Base-by-base conservation (phyloP, 2,329 filamentous ascomycete species). In the Keithomyces neogunnii region DNA sequence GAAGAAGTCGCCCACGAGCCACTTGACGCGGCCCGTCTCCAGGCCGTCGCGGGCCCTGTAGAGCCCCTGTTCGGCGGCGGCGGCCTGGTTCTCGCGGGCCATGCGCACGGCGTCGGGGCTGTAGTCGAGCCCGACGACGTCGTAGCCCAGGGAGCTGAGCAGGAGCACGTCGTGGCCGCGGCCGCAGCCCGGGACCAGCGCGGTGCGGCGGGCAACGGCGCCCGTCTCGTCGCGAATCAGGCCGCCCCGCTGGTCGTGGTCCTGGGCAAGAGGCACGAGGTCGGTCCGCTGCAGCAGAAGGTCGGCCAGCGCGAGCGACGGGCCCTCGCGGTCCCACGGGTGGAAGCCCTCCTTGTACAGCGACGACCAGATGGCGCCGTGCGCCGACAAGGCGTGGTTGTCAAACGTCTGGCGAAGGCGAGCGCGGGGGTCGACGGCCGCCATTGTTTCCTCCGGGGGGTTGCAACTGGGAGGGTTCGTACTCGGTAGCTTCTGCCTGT, bases 171-270 rank as follows among this genome's bases (percentile, higher is more conserved):
- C 90, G 62, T 93, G 86, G 4, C 89, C 90, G 45, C 80, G 78
- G 0, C 89, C 90, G 66, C 89, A 95, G 4, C 89, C 89, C 0
- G 89, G 87, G 0, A 95, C 85, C 7, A 95, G 72, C 1, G 85
- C 89, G 36, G 59, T 63, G 36, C 59, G 57, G 46, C 61, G 62
- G 46, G 58, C 47, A 39, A 62, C 59, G 40, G 55, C 53, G 47
- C 62, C 59, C 36, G 53, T 38, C 33, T 56, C 2, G 31, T 51
- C 50, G 39, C 50, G 50, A 9, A 49, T n/a, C 5, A 39, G 57
- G 44, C 61, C 59, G 32, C 65, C 65, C 43, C 64, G 59, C 50
- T 59, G 55, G 51, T 69, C 60, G 52, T 62, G 57, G 43, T 64
- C 51, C 66, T 70, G 60, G 31, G 66, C 51, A 45, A 58, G 59